Conservation (phyloP, 371 early-diverging fungal species). For the Rhizopus arrhizus region DNA sequence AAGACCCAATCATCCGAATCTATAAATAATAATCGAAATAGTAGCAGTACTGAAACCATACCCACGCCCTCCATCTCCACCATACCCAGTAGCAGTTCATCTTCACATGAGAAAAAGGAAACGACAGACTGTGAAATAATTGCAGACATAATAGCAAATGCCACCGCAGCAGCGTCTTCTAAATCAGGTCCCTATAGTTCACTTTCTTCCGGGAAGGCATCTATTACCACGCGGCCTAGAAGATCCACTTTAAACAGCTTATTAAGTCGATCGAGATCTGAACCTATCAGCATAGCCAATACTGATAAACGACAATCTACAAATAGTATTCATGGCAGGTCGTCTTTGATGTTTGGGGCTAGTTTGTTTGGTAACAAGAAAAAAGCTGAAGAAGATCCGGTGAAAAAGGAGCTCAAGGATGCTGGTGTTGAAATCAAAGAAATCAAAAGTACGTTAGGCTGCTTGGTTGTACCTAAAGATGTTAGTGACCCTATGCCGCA, state of each 20-base stretch:
- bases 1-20: slow-evolving; percentile 1
- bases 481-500: slow-evolving; percentile 51
- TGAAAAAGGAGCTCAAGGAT: slow-evolving; percentile 33
- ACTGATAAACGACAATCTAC: slow-evolving; percentile 1
- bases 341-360: slow-evolving; percentile 16
- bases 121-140: slow-evolving; percentile 47
- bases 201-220: slow-evolving; percentile 50
- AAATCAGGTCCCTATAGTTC: slow-evolving; percentile 49
- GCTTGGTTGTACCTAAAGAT: slow-evolving; percentile 45
- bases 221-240: slow-evolving; percentile 30
- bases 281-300: background rate
- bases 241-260: slow-evolving; percentile 12
- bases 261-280: slow-evolving; percentile 14
- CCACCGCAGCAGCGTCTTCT: slow-evolving; percentile 46
- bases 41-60: background rate
- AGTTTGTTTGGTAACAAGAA: slow-evolving; percentile 28
- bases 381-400: slow-evolving; percentile 25
- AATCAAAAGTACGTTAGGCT: slow-evolving; percentile 45
- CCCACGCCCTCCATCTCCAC: slow-evolving; percentile 13
- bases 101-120: slow-evolving; percentile 17
- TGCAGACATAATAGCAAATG: slow-evolving; percentile 53
- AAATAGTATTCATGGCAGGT: background rate
- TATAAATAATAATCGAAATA: background rate
- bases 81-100: background rate
- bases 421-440: slow-evolving; percentile 48